Evolutionary conservation across 2,329 filamentous ascomycete genomes (phyloP).

Genomic region (Cercospora beticola): DNA sequence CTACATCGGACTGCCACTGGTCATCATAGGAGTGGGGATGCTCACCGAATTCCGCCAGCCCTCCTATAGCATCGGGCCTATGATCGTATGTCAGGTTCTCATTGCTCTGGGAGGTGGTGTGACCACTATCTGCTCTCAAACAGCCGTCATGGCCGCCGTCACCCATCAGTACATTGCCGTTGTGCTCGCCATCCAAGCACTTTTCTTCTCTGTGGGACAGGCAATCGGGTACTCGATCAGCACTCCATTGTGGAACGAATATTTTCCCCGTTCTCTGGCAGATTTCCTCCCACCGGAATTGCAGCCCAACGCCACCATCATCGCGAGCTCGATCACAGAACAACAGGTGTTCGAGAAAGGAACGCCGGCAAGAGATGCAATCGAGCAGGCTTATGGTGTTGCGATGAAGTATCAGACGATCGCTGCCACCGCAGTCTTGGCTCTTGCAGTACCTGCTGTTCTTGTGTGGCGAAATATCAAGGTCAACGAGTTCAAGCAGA

Average conservation of each 20-base stretch:
- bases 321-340: conserved; percentile 3
- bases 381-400: conserved; percentile 49
- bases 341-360: conserved; percentile 46
- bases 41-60: conserved; percentile 42
- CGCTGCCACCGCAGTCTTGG: conserved; percentile 36
- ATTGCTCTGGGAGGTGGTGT: conserved; percentile 36
- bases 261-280: conserved; percentile 1
- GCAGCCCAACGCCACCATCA: not conserved
- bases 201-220: conserved; percentile 25
- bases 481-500: conserved; percentile 38
- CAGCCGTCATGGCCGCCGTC: conserved; percentile 39
- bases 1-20: conserved; percentile 32
- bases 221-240: conserved; percentile 11
- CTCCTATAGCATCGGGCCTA: conserved; percentile 37
- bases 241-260: conserved; percentile 9
- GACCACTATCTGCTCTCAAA: conserved; percentile 36
- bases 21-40: conserved; percentile 26
- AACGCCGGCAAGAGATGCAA: conserved; percentile 45
- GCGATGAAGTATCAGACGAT: conserved; percentile 47
- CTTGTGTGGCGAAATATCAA: conserved; percentile 39
- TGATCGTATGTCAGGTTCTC: conserved; percentile 47
- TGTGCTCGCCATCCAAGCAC: conserved; percentile 35
- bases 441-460: conserved; percentile 30
- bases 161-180: conserved; percentile 39
- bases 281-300: not conserved